Conservation (phyloP, 2,329 filamentous ascomycete genomes). For the Saccharata proteae region DNA sequence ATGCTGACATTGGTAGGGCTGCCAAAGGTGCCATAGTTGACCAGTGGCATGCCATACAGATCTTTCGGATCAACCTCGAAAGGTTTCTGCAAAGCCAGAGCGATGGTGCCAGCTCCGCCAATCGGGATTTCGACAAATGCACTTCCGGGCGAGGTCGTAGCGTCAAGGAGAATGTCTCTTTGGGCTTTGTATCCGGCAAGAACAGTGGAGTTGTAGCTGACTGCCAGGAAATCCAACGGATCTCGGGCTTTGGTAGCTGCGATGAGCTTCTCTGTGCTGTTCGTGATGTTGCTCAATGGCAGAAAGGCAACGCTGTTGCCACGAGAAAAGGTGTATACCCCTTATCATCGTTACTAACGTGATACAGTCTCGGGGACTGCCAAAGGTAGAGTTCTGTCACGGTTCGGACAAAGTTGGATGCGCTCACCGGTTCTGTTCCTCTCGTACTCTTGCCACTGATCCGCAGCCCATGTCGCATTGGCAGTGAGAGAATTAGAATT, state of each 20-base stretch:
- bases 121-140: neutral
- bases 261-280: neutral
- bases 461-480: no score
- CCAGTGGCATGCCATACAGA: no score
- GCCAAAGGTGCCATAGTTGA: no score
- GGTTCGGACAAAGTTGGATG: no score
- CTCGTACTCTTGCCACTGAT: no score
- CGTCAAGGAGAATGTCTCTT: neutral
- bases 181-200: neutral
- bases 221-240: neutral
- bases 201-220: neutral
- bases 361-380: no score
- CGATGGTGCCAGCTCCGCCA: conserved; percentile 1
- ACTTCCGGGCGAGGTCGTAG: neutral
- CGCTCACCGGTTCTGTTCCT: no score
- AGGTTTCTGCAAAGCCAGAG: conserved; percentile 1
- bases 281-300: neutral
- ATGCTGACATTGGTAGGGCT: no score
- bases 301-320: conserved; percentile 1
- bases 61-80: no score
- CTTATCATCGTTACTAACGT: no score
- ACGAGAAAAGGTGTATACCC: neutral
- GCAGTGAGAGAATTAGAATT: no score
- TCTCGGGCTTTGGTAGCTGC: neutral
- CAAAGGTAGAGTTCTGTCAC: no score